Evolutionary conservation across 768 basidiomycete species (phyloP), one percentile per base, ranked within the genome.

Genomic region (Lepiota venenata): DNA sequence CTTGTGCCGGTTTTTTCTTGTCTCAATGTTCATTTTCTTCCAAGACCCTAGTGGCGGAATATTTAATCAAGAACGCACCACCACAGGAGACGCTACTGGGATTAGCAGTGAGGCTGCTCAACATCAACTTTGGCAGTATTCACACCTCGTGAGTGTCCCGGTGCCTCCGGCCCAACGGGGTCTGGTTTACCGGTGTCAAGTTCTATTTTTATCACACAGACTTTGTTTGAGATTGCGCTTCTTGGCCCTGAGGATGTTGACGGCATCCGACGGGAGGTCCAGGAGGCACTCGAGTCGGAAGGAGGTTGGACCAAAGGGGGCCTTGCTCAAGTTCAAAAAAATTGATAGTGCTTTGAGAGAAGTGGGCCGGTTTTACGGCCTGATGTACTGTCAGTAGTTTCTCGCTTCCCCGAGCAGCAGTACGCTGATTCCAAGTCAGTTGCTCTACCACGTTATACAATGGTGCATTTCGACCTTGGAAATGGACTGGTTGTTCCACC

Each of bases 91-190:
- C 66, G 2, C 47, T 68, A 11, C 56, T 68, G 48, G 67, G 68
- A 1, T 58, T 74, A 22, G 71, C 70, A 39, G 66, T 68, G 60
- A 64, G 71, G 35, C 50, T 72, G n/a, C 50, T 72, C 60, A 70
- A 72, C 55, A 59, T 74, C n/a, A 71, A 73, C 55, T 72, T 72
- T 62, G 71, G 67, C 20, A 73, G 69, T 59, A 70, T 72, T 45
- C 69, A 72, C 56, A 73, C 71, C 27, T 69, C 72, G 71, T 72
- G 54, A 46, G 68, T 58, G 25, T 35, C 52, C 25, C 18, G 27
- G 16, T 16, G 38, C 41, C 16, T 41, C 50, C 32, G 38, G 15
- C 32, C 25, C 5, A 25, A 20, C 10, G 41, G 22, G 20, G 36
- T 21, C 36, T 35, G 16, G 21, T 50, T 55, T 44, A 46, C 36